phyloP scores from a whole-genome alignment of 768 basidiomycete genomes.

The Podaxis rugospora region DNA sequence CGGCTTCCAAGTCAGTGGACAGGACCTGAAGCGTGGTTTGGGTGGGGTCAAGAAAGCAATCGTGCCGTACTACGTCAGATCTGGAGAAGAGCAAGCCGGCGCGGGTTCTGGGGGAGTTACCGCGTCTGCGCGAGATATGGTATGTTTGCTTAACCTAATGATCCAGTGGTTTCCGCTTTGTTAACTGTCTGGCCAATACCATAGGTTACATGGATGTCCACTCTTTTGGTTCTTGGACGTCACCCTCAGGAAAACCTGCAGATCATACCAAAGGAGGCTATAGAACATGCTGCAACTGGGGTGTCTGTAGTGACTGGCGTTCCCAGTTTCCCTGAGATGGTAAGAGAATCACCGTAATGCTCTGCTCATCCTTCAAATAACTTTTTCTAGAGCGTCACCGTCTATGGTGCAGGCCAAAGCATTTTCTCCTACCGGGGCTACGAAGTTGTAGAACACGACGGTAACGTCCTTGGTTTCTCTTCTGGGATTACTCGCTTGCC shows the following conservation, averaged over 20 bases:
- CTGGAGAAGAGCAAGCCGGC: conserved; percentile 33
- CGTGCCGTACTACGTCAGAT: conserved; percentile 34
- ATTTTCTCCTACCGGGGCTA: conserved; percentile 34
- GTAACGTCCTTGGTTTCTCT: conserved; percentile 33
- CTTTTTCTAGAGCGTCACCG: conserved; percentile 26
- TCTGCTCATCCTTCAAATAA: background rate
- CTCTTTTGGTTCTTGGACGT: conserved; percentile 33
- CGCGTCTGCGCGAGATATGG: conserved; percentile 35
- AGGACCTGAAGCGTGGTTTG: conserved; percentile 22
- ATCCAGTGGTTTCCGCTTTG: background rate
- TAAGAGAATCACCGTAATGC: conserved; percentile 12
- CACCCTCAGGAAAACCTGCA: conserved; percentile 33
- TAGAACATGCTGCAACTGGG: conserved; percentile 32
- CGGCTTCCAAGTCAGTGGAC: conserved; percentile 30
- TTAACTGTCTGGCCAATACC: background rate
- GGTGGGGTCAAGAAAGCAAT: conserved; percentile 30
- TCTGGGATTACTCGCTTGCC: conserved; percentile 28
- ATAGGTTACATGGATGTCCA: conserved; percentile 31
- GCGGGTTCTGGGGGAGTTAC: conserved; percentile 38
- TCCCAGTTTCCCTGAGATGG: conserved; percentile 31
- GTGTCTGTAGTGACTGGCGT: conserved; percentile 27
- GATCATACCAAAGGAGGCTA: conserved; percentile 28
- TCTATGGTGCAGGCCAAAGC: conserved; percentile 36
- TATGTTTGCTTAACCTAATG: conserved; percentile 9
- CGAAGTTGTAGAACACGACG: conserved; percentile 40